Evolutionary conservation across 2,329 filamentous ascomycete species (phyloP).

Genomic region (Aspergillus melleus): DNA sequence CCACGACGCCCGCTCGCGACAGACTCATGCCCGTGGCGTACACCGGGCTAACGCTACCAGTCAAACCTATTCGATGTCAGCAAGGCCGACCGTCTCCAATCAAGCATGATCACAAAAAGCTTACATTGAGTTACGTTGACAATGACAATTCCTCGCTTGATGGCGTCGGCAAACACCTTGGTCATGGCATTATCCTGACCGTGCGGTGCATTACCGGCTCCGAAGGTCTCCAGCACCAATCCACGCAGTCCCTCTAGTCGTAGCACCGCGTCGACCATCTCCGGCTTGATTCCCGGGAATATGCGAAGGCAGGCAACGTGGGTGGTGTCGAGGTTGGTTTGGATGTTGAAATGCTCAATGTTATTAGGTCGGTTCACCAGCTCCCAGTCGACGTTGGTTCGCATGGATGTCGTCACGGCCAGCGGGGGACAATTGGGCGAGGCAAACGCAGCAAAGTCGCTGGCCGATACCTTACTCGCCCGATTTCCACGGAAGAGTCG

Average conservation of each 20-base stretch:
- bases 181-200: conserved; percentile 78
- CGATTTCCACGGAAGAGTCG: conserved; percentile 86
- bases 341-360: conserved; percentile 72
- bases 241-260: conserved; percentile 74
- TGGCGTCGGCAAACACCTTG: conserved; percentile 72
- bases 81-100: conserved; percentile 14
- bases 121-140: conserved; percentile 92
- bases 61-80: conserved; percentile 46
- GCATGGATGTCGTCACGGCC: conserved; percentile 76
- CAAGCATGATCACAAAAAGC: conserved; percentile 43
- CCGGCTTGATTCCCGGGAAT: conserved; percentile 89
- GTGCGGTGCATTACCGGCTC: conserved; percentile 86
- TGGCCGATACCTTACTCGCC: conserved; percentile 83
- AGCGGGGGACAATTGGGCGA: conserved; percentile 84
- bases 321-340: conserved; percentile 76
- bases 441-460: conserved; percentile 82
- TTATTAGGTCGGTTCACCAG: conserved; percentile 71
- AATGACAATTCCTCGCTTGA: conserved; percentile 77
- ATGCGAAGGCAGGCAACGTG: conserved; percentile 87
- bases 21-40: conserved; percentile 77
- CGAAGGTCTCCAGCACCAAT: conserved; percentile 86
- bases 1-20: conserved; percentile 80
- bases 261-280: conserved; percentile 86
- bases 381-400: conserved; percentile 78
- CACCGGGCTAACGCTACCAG: conserved; percentile 73